Conservation (phyloP, 2,329 filamentous ascomycete genomes). For the Trichophyton benhamiae region DNA sequence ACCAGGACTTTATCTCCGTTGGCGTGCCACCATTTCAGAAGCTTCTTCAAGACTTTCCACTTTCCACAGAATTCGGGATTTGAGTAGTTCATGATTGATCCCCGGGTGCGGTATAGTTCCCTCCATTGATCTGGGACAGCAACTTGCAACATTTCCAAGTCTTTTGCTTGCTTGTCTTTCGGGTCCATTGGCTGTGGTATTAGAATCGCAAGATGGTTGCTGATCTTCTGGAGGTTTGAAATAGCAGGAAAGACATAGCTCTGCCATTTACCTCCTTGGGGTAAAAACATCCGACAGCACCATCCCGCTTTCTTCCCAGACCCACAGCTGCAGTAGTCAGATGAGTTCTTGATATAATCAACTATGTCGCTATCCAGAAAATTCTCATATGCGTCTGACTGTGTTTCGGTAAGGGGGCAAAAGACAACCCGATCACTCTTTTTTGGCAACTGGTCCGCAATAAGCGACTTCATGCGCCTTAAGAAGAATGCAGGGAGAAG, state of each 20-base stretch:
- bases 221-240: conserved; percentile 68
- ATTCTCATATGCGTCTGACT: conserved; percentile 70
- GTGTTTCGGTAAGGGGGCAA: conserved; percentile 73
- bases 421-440: conserved; percentile 94
- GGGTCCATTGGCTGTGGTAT: conserved; percentile 56
- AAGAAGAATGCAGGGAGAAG: conserved; percentile 83
- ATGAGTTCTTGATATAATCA: conserved; percentile 53
- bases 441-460: conserved; percentile 83
- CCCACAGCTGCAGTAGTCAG: conserved; percentile 56
- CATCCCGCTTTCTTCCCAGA: conserved; percentile 62
- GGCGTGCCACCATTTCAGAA: conserved; percentile 79
- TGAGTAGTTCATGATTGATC: conserved; percentile 67
- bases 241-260: conserved; percentile 76
- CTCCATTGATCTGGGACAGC: conserved; percentile 67
- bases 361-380: conserved; percentile 64
- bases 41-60: conserved; percentile 79
- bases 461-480: conserved; percentile 81
- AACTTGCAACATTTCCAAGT: conserved; percentile 58
- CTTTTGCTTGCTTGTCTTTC: conserved; percentile 62
- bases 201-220: conserved; percentile 83
- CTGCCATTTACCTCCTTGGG: conserved; percentile 57
- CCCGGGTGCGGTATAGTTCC: conserved; percentile 58
- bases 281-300: conserved; percentile 58
- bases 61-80: conserved; percentile 92
- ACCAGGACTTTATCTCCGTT: conserved; percentile 90